Percentiles rank a stretch among this genome's conserved stretches.
phyloP scores from a whole-genome alignment of 495 filamentous ascomycete genomes.

The Penicillium crystallinum region DNA sequence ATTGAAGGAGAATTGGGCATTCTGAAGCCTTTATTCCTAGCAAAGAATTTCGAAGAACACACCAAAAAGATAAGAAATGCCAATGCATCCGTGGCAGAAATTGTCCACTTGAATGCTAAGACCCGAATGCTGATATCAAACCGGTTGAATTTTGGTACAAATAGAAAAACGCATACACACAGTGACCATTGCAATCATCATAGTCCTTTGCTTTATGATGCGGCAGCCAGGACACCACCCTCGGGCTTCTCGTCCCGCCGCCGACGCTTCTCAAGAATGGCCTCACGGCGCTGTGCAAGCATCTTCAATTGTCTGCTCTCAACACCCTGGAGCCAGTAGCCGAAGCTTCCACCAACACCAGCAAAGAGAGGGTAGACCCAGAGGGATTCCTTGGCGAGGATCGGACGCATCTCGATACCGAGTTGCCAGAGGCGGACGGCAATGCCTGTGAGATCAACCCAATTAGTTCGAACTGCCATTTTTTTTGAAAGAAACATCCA shows the following conservation, averaged over 20 bases:
- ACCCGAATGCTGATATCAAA: conserved; percentile 26
- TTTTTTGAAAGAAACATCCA: background rate
- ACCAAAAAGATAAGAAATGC: background rate
- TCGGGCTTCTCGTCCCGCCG: conserved; percentile 52
- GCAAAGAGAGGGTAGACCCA: conserved; percentile 93
- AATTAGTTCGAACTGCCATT: conserved; percentile 3
- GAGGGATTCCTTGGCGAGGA: conserved; percentile 69
- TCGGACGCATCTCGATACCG: conserved; percentile 95
- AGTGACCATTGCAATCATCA: conserved; percentile 19
- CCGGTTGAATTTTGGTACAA: conserved; percentile 37
- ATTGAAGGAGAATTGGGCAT: background rate
- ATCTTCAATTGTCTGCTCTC: conserved; percentile 70
- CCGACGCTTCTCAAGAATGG: conserved; percentile 82
- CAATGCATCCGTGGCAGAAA: background rate
- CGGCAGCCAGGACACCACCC: conserved; percentile 37
- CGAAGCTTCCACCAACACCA: conserved; percentile 79
- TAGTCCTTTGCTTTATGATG: conserved; percentile 25
- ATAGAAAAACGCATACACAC: conserved; percentile 24
- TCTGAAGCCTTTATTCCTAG: background rate
- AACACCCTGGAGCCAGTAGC: conserved; percentile 91
- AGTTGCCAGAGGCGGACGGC: conserved; percentile 91
- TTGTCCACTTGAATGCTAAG: conserved; percentile 1
- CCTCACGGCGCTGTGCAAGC: conserved; percentile 67
- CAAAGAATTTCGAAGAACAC: background rate
- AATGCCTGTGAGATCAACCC: conserved; percentile 53